Evolutionary conservation across 106 monocot species (phyloP).

Genomic region (Dendrobium huoshanense): DNA sequence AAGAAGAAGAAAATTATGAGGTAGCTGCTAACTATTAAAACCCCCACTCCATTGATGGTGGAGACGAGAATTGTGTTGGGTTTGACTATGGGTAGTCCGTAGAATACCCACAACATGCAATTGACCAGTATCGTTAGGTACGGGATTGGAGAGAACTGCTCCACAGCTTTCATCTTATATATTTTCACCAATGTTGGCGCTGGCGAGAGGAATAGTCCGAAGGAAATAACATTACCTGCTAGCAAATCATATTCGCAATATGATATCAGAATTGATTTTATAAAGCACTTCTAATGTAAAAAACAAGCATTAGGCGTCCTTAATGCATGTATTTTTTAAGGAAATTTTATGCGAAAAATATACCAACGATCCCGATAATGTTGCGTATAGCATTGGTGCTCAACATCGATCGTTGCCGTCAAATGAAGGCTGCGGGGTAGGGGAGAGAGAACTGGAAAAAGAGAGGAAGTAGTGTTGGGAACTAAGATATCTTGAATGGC

Average conservation of each 20-base stretch:
- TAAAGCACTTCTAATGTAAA: not conserved
- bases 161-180: conserved; percentile 34
- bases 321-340: no score
- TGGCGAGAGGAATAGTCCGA: conserved; percentile 55
- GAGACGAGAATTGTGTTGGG: conserved; percentile 38
- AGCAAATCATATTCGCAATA: not conserved
- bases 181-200: conserved; percentile 42
- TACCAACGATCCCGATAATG: conserved; percentile 48
- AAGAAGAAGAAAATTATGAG: conserved; percentile 40
- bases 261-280: no score
- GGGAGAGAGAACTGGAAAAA: no score
- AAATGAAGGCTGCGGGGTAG: no score
- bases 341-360: not conserved
- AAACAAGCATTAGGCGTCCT: no score
- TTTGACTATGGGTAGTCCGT: conserved; percentile 40
- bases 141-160: conserved; percentile 41
- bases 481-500: no score
- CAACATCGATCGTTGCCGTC: conserved; percentile 16
- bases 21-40: conserved; percentile 37
- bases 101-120: conserved; percentile 51
- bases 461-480: no score
- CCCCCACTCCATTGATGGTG: conserved; percentile 51
- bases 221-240: conserved; percentile 46
- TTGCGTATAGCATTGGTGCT: conserved; percentile 13
- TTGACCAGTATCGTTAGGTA: conserved; percentile 48